Evolutionary conservation across 2,329 filamentous ascomycete genomes (phyloP).

Genomic region (Emydomyces testavorans): DNA sequence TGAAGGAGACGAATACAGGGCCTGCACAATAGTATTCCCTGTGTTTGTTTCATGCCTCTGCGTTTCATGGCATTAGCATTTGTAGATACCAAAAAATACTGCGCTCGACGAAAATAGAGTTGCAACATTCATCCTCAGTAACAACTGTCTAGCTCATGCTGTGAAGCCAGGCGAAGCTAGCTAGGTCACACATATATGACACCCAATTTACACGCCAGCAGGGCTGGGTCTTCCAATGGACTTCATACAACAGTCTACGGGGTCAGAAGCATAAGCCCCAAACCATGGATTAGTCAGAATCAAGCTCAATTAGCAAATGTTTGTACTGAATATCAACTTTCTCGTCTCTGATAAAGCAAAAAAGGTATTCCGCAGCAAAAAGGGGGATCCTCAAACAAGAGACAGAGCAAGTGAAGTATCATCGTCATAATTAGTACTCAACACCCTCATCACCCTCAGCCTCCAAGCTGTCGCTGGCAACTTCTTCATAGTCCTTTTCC

Average conservation of each 20-base stretch:
- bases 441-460: slow-evolving; percentile 47
- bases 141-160: too few species aligned
- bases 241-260: background rate
- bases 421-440: slow-evolving; percentile 25
- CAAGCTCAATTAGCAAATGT: slow-evolving; percentile 12
- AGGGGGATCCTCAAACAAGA: slow-evolving; percentile 4
- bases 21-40: background rate
- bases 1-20: slow-evolving; percentile 34
- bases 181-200: too few species aligned
- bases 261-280: too few species aligned
- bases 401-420: slow-evolving; percentile 3
- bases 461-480: slow-evolving; percentile 58
- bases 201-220: too few species aligned
- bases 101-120: too few species aligned
- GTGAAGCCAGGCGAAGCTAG: too few species aligned
- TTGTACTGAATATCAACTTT: slow-evolving; percentile 11
- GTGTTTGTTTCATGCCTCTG: too few species aligned
- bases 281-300: slow-evolving; percentile 2
- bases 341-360: slow-evolving; percentile 10
- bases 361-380: slow-evolving; percentile 10
- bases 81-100: too few species aligned
- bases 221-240: too few species aligned
- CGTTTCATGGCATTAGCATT: too few species aligned
- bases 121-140: too few species aligned
- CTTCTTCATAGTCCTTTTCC: slow-evolving; percentile 98